Evolutionary conservation across 1,139 yeast genomes (phyloP).

Genomic region (Tardiomyces blankii): DNA sequence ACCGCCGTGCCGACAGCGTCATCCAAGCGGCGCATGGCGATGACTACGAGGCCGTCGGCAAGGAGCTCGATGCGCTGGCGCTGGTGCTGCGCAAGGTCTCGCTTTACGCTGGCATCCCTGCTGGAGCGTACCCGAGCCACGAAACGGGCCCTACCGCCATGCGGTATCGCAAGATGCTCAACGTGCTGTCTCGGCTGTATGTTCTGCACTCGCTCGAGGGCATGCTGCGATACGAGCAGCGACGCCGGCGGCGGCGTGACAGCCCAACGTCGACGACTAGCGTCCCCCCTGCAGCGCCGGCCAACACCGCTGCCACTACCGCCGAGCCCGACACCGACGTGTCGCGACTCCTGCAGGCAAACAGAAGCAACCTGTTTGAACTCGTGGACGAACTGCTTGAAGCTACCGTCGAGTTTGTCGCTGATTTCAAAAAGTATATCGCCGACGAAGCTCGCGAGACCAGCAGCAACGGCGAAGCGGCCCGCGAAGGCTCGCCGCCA

Average conservation of each 20-base stretch:
- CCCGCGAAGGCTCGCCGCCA: too few species aligned
- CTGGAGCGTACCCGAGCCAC: slow-evolving; percentile 17
- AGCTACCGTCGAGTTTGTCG: neutral
- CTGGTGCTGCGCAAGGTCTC: too few species aligned
- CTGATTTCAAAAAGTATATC: too few species aligned
- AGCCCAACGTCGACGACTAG: neutral
- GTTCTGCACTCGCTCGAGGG: slow-evolving; percentile 1
- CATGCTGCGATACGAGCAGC: neutral
- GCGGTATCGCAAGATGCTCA: slow-evolving; percentile 16
- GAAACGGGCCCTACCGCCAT: slow-evolving; percentile 13
- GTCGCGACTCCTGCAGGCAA: too few species aligned
- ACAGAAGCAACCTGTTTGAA: neutral
- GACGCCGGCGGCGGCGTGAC: neutral
- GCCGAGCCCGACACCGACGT: neutral
- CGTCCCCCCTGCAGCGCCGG: too few species aligned
- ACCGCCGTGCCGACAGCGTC: too few species aligned
- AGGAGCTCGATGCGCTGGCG: too few species aligned
- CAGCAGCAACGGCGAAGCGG: too few species aligned
- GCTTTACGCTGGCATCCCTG: slow-evolving; percentile 17
- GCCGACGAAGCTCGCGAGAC: too few species aligned
- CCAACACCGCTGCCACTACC: too few species aligned
- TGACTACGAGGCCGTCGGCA: too few species aligned
- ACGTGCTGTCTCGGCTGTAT: slow-evolving; percentile 15
- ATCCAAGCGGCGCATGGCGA: too few species aligned
- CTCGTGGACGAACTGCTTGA: neutral